These are phyloP conservation scores for Solanum pinnatisectum DNA, from an alignment of 257 asterid species.

Conservation along the genomic window DNA sequence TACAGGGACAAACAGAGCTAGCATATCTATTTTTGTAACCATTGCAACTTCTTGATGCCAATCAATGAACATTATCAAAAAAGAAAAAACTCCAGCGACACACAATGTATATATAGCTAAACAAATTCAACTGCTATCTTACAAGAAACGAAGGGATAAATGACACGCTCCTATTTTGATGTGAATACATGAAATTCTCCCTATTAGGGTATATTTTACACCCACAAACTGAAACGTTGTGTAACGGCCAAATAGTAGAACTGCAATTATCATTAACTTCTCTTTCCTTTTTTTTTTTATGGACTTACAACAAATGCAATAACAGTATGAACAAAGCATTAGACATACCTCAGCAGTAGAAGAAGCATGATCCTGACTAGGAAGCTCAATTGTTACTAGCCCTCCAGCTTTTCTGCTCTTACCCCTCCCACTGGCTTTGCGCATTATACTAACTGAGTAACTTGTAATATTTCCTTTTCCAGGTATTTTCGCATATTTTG, in stretches of 20 bases:
- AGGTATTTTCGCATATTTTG: conserved; percentile 60
- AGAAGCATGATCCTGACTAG: conserved; percentile 39
- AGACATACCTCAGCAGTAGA: conserved; percentile 55
- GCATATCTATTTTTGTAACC: background rate
- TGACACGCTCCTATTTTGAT: background rate
- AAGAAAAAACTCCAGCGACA: background rate
- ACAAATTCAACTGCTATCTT: background rate
- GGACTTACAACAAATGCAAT: background rate
- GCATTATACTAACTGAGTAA: conserved; percentile 70
- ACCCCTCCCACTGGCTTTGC: conserved; percentile 96
- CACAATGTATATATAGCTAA: background rate
- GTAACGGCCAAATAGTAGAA: background rate
- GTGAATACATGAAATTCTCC: background rate
- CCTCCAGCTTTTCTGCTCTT: conserved; percentile 98
- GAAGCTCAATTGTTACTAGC: conserved; percentile 70
- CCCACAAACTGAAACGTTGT: background rate
- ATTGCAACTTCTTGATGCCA: background rate
- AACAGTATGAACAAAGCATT: background rate
- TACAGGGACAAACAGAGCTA: background rate
- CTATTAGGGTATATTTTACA: background rate
- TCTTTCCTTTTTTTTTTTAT: background rate
- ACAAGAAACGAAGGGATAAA: background rate
- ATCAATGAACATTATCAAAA: background rate
- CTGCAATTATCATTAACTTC: background rate
- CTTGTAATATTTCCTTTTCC: conserved; percentile 37